Evolutionary conservation across 1,139 yeast genomes (phyloP).

Genomic region (Hanseniaspora sp.): DNA sequence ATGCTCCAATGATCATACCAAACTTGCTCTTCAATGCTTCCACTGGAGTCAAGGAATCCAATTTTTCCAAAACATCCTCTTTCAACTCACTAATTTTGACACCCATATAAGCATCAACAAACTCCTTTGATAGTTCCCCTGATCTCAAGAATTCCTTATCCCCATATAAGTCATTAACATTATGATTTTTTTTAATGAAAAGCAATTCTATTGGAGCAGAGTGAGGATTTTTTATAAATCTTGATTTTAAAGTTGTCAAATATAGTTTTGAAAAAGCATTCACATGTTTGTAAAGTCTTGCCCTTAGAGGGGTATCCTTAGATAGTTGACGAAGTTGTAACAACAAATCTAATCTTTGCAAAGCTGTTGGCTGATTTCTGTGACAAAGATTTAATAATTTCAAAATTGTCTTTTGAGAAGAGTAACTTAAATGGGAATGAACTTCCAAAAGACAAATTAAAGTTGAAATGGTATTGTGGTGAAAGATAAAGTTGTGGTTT

Average conservation of each 20-base stretch:
- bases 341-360: slow-evolving; percentile 69
- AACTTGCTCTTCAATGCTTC: slow-evolving; percentile 23
- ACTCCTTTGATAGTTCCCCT: slow-evolving; percentile 2
- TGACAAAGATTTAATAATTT: slow-evolving; percentile 65
- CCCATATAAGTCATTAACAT: slow-evolving; percentile 4
- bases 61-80: slow-evolving; percentile 21
- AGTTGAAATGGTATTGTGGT: slow-evolving; percentile 31
- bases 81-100: slow-evolving; percentile 23
- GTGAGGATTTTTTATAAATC: slow-evolving; percentile 42
- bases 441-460: slow-evolving; percentile 35
- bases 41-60: slow-evolving; percentile 21
- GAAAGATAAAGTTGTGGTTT: slow-evolving; percentile 20
- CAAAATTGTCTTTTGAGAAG: slow-evolving; percentile 53
- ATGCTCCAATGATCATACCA: slow-evolving; percentile 28
- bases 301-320: slow-evolving; percentile 28
- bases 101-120: slow-evolving; percentile 2
- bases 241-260: slow-evolving; percentile 51
- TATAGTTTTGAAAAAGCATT: slow-evolving; percentile 57
- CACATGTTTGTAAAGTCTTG: slow-evolving; percentile 44
- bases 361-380: slow-evolving; percentile 16
- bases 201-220: slow-evolving; percentile 52
- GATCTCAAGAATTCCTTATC: slow-evolving; percentile 3
- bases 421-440: slow-evolving; percentile 51
- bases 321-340: slow-evolving; percentile 40
- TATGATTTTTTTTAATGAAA: slow-evolving; percentile 50